Conservation (phyloP, 2,329 filamentous ascomycete species). For the Ceratocystis diversiconidia region DNA sequence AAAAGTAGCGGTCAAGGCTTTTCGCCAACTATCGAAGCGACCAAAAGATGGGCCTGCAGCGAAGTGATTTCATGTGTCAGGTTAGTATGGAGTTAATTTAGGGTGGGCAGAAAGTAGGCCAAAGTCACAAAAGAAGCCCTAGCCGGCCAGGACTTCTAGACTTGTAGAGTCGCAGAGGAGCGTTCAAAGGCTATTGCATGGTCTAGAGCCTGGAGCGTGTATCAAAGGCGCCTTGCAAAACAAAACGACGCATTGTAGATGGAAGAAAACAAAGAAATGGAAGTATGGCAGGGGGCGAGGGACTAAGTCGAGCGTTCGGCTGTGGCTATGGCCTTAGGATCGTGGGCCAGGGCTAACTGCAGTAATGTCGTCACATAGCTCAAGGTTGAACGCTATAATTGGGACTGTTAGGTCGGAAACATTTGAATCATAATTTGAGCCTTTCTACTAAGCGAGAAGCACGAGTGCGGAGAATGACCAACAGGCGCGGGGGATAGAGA, state of each 20-base stretch:
- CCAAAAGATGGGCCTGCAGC: not conserved
- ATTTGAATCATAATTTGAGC: not conserved
- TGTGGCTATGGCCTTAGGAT: not conserved
- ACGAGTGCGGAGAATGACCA: not conserved
- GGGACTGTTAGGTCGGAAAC: not conserved
- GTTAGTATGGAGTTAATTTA: not conserved
- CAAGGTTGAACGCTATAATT: not conserved
- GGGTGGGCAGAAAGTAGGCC: not conserved
- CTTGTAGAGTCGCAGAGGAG: not conserved
- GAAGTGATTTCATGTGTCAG: not conserved
- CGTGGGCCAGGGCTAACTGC: not conserved
- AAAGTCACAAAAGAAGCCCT: not conserved
- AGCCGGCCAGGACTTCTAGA: not conserved
- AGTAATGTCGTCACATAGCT: not conserved
- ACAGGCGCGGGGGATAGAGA: not conserved
- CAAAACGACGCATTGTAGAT: not conserved
- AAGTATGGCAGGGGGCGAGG: not conserved
- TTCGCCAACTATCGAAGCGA: not conserved
- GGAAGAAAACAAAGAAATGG: not conserved
- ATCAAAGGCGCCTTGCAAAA: not conserved
- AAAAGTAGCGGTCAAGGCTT: conserved; percentile 5
- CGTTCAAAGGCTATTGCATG: not conserved
- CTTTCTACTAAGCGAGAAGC: not conserved
- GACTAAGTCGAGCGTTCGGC: not conserved
- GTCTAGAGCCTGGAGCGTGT: not conserved